Evolutionary conservation across 1,139 yeast genomes (phyloP), one percentile per base, ranked within the genome.

Genomic region (Meyerozyma guilliermondii): DNA sequence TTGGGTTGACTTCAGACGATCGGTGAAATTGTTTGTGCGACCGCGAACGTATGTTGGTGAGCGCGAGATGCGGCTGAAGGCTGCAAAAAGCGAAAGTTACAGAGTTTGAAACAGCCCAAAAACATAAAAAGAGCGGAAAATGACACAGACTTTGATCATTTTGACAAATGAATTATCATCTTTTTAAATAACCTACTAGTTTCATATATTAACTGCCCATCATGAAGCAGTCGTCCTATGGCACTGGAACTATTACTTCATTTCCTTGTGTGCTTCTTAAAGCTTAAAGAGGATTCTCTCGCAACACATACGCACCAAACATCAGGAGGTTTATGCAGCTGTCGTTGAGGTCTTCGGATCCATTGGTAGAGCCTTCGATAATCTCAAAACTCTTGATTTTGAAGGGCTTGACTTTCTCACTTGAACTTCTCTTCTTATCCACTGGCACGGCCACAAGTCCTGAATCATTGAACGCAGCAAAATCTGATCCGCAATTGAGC

Each of bases 291-390:
- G 89, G 91, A 52, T 87, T 86, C 53, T 80, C 83, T 49, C 72
- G 76, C 38, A 87, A 87, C 11, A 80, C 69, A 40, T 81, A 78
- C 1, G 92, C 83, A 51, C 85, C 92, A 58, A 91, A 88, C 45
- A 84, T 65, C 48, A 85, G 83, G 43, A 89, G 64, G 54, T 84
- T 85, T 20, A 87, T 62, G 24, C 89, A 80, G 1, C 83, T 81
- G 51, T 83, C 89, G 56, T 86, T 86, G 34, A 80, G 63, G n/a
- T 18, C 16, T 10, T 17, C 36, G 5, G 23, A 8, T 1, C 68
- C 63, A 0, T 77, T 70, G 47, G 77, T 76, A 1, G 86, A 71
- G 49, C 84, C 91, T 55, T 86, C 94, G 41, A 87, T 68, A 43
- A 86, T 62, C 53, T 85, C 92, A 61, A 81, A 84, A 44, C 76